Base-by-base conservation (phyloP, 257 asterid species). In the Orobanche coerulescens region DNA sequence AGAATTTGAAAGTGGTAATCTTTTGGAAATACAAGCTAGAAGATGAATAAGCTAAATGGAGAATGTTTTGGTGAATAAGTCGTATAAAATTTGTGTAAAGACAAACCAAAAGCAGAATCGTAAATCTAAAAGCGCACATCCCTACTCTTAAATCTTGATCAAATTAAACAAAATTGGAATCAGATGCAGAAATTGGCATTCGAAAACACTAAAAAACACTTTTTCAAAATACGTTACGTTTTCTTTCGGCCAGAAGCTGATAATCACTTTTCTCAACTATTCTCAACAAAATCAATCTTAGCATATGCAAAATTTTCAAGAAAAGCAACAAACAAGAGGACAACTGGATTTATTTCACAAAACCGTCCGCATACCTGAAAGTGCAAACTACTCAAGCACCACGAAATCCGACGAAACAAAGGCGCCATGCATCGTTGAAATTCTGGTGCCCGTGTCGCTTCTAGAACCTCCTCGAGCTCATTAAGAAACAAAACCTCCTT, bases 391-490 rank as follows among this genome's bases (percentile, higher is more conserved):
- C 36, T 75, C 74, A 71, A 67, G 62, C 77, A 75, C 50, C 61
- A 46, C 7, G 77, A 54, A 20, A 75, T 66, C 48, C 40, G 72
- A 6, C 42, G 77, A 42, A 71, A 75, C 71, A 75, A 34, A 40
- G 72, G 76, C 36, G 71, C 74, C 74, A 75, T 70, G 48, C 73
- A 71, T 15, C 66, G 66, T 60, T 75, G 61, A 59, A 75, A 71
- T 19, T 75, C 80, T 0, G 74, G 56, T 2, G 23, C 48, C 18
- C 46, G 69, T 6, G 77, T 75, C 2, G 67, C 68, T 58, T 75
- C 77, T 24, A 75, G 5, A 43, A 75, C 77, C 65, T 71, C 74
- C 64, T 75, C 80, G 13, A 75, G 67, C 71, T 75, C 80, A 10
- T 68, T 60, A 11, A 75, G 73, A 61, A 75, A 75, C 68, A 75